Evolutionary conservation across 2,329 filamentous ascomycete genomes (phyloP), one percentile per base, ranked within the genome.

Genomic region (Mariannaea elegans): DNA sequence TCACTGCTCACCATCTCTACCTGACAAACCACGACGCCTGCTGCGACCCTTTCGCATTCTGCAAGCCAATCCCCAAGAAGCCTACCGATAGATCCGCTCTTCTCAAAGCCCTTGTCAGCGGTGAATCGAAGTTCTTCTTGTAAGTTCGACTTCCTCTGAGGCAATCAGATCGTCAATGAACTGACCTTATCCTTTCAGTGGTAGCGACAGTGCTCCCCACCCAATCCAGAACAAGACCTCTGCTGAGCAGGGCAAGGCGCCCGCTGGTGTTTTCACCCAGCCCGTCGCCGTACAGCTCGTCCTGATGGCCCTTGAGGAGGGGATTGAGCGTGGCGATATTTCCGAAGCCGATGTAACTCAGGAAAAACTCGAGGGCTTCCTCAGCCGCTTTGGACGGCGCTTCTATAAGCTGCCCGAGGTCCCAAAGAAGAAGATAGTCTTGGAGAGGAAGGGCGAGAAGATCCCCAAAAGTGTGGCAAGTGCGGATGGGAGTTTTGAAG

Each of bases 1-100:
- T 97, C 66, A 97, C 93, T 0, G 91, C 92, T 2, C 93, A 97
- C 72, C 93, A 97, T 71, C 81, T 97, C 19, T 93, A 87, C 66
- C 83, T 97, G 29, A 92, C 90, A 12, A 87, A 92, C 14, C 90
- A 95, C 69, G 88, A 93, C 68, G 80, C 78, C 60, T 77, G 78
- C 57, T 90, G 89, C 81, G 86, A 87, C 18, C 71, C 71, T 24
- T 76, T 79, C 51, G 76, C 76, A 71, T 96, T 94, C 84, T 93
- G 72, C 88, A 94, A 85, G 87, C 89, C 82, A 82, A 92, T 91
- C 29, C 87, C 90, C 49, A 92, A 59, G 80, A 88, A 86, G 32
- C 88, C 91, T 0, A 84, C 82, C 14, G 89, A 94, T 71, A 85
- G 93, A 5, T 85, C 89, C 50, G 91, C 92, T 6, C 82, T 97